A percentile compares a stretch with the other conserved stretches of the same genome.
Evolutionary conservation across 805 yeast species (phyloP).

Genomic region (Pichia heedii): DNA sequence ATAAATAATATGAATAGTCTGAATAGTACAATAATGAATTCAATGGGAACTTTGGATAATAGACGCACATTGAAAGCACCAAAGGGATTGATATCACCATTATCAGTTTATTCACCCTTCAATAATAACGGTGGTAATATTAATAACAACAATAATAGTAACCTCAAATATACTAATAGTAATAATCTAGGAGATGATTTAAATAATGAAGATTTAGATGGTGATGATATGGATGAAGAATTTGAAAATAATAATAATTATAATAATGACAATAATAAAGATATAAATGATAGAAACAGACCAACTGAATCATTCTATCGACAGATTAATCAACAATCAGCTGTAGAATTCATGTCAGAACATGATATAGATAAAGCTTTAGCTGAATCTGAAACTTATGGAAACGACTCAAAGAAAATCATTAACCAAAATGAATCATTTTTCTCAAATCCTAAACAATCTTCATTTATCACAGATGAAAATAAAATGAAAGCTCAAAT

Average conservation of each 20-base stretch:
- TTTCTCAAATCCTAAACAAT: background rate
- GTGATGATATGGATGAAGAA: constrained; percentile 1
- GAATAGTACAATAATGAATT: background rate
- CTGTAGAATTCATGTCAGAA: constrained; percentile 47
- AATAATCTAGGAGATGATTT: constrained; percentile 1
- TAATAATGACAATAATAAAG: background rate
- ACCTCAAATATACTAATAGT: background rate
- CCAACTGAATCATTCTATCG: background rate
- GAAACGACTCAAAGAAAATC: constrained; percentile 4
- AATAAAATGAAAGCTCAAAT: background rate
- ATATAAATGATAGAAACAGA: background rate
- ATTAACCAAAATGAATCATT: background rate
- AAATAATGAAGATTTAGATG: constrained; percentile 4
- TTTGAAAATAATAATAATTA: background rate
- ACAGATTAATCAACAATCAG: constrained; percentile 30
- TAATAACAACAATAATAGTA: background rate
- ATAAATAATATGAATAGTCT: background rate
- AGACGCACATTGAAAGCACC: background rate
- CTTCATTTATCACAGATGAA: background rate
- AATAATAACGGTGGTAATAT: constrained; percentile 2
- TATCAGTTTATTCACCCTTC: background rate
- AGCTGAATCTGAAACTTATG: constrained; percentile 14
- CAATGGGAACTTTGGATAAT: background rate
- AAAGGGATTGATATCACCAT: background rate
- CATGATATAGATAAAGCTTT: constrained; percentile 38